Evolutionary conservation across 495 filamentous ascomycete species (phyloP).

Genomic region (Physcia stellaris): DNA sequence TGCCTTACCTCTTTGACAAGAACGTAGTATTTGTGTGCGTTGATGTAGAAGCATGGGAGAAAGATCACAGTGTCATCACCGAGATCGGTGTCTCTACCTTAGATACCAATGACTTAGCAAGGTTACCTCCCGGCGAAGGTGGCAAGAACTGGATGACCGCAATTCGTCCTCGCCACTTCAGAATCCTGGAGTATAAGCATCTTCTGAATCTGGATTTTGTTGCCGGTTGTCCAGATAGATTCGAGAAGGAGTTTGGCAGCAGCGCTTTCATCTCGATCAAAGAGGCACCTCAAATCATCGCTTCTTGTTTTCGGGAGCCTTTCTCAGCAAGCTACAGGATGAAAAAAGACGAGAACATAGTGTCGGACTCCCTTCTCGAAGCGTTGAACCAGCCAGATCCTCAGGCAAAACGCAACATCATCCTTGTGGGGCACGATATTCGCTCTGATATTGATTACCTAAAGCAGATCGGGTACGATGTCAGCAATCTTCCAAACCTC

Average conservation of each 20-base stretch:
- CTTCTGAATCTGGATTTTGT: conserved; percentile 52
- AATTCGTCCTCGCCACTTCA: conserved; percentile 61
- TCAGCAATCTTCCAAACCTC: conserved; percentile 34
- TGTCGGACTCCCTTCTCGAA: no score
- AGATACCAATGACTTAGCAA: conserved; percentile 48
- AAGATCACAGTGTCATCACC: conserved; percentile 45
- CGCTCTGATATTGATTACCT: conserved; percentile 54
- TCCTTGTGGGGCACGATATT: conserved; percentile 72
- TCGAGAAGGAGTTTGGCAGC: conserved; percentile 53
- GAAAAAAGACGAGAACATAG: conserved; percentile 3
- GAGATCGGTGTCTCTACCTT: conserved; percentile 79
- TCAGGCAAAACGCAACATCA: conserved; percentile 37
- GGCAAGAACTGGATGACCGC: conserved; percentile 48
- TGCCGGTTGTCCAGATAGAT: conserved; percentile 53
- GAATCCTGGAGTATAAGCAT: conserved; percentile 53
- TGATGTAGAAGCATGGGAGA: conserved; percentile 74
- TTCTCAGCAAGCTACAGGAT: conserved; percentile 20
- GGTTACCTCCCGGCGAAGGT: conserved; percentile 40
- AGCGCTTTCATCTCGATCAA: conserved; percentile 30
- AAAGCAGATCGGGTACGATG: conserved; percentile 41
- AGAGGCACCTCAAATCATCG: conserved; percentile 28
- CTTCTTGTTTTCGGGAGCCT: conserved; percentile 34
- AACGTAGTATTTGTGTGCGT: conserved; percentile 61
- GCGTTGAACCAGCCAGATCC: background rate
- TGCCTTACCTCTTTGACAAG: conserved; percentile 32